Percentiles rank a stretch among this genome's conserved stretches.
phyloP scores from a whole-genome alignment of 371 early-diverging fungal species.

The Blakeslea trispora region DNA sequence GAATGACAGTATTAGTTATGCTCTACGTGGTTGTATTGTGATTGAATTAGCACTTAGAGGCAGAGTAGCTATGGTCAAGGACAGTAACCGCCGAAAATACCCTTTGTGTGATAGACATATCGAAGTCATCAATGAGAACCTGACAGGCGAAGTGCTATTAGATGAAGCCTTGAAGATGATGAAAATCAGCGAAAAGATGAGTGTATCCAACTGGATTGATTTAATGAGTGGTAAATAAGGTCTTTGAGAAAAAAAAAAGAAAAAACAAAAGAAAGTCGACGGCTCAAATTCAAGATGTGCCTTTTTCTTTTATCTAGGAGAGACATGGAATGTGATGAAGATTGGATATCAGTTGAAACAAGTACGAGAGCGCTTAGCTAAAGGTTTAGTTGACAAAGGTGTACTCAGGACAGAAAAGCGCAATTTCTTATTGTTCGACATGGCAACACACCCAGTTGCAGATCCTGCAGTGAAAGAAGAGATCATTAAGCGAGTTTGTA shows the following conservation, averaged over 20 bases:
- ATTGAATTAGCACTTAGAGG: conserved; percentile 93
- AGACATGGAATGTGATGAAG: conserved; percentile 97
- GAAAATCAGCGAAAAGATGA: conserved; percentile 71
- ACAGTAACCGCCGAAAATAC: conserved; percentile 79
- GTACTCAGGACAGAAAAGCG: conserved; percentile 93
- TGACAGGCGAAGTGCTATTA: conserved; percentile 94
- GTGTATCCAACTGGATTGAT: conserved; percentile 94
- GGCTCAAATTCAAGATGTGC: not conserved
- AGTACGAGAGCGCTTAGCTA: conserved; percentile 94
- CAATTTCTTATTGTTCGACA: conserved; percentile 93
- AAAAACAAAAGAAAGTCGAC: not conserved
- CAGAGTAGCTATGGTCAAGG: conserved; percentile 86
- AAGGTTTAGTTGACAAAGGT: conserved; percentile 98
- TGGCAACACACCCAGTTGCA: conserved; percentile 93
- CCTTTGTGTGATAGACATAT: conserved; percentile 78
- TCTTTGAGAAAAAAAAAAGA: no score
- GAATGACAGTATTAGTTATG: conserved; percentile 98
- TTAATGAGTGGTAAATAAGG: conserved; percentile 94
- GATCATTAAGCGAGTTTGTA: conserved; percentile 78
- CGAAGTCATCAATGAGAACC: conserved; percentile 78
- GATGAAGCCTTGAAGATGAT: conserved; percentile 93
- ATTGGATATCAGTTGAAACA: conserved; percentile 96
- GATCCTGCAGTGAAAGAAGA: conserved; percentile 86
- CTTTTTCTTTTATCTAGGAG: conserved; percentile 78
- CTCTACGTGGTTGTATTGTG: conserved; percentile 91